Percentiles rank a stretch among this genome's conserved stretches.
phyloP scores from a whole-genome alignment of 2,329 filamentous ascomycete species.

The Cordyceps farinosa region DNA sequence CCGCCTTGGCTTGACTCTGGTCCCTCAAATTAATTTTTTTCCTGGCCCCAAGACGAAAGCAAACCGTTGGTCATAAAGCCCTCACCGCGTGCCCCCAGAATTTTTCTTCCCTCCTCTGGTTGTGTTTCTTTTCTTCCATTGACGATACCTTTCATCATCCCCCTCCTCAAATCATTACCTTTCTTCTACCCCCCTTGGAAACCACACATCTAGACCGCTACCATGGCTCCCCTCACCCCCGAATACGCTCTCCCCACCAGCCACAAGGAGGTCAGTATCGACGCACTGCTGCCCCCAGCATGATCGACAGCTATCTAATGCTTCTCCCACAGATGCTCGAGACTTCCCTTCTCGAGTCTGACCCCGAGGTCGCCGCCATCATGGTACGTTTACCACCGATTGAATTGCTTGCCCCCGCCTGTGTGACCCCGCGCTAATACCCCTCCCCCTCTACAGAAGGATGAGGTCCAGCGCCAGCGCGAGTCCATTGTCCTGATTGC shows the following conservation, averaged over 20 bases:
- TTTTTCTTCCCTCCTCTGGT: background rate
- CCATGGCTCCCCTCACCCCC: conserved; percentile 40
- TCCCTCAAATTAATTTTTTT: conserved; percentile 10
- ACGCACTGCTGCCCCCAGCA: conserved; percentile 5
- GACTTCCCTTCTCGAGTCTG: conserved; percentile 85
- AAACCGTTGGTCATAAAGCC: conserved; percentile 14
- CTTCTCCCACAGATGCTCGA: conserved; percentile 73
- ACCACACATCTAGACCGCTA: conserved; percentile 22
- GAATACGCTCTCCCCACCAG: conserved; percentile 51
- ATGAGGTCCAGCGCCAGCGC: conserved; percentile 93
- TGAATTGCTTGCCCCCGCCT: background rate
- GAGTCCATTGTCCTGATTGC: conserved; percentile 99
- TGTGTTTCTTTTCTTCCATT: conserved; percentile 7
- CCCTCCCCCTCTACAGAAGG: conserved; percentile 54
- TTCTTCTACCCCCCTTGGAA: conserved; percentile 5
- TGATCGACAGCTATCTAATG: conserved; percentile 23
- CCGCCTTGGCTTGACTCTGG: conserved; percentile 2
- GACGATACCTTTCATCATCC: conserved; percentile 7
- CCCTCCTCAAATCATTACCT: conserved; percentile 15
- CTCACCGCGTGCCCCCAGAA: conserved; percentile 15
- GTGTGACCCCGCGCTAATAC: conserved; percentile 29
- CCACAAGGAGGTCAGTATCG: conserved; percentile 51
- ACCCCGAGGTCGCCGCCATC: conserved; percentile 92
- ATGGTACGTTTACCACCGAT: conserved; percentile 63
- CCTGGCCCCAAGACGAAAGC: conserved; percentile 7